Evolutionary conservation across 2,329 filamentous ascomycete genomes (phyloP).

Genomic region (Coniochaeta sp.): DNA sequence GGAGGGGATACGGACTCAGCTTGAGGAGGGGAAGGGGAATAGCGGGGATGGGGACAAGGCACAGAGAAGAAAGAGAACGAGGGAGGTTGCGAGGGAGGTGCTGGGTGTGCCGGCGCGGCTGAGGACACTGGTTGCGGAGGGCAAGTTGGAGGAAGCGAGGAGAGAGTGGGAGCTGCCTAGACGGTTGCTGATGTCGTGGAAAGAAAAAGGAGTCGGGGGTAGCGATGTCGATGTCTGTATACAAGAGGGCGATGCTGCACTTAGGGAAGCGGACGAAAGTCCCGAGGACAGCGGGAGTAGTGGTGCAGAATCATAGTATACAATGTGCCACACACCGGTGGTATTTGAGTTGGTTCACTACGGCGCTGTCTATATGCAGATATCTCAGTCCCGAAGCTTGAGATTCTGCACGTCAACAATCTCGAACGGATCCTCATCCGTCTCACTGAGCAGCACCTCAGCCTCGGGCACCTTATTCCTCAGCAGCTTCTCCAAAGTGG

Average conservation of each 20-base stretch:
- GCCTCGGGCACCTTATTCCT: constrained; percentile 40
- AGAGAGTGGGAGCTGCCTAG: constrained; percentile 48
- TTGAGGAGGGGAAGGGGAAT: constrained; percentile 32
- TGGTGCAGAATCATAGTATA: constrained; percentile 13
- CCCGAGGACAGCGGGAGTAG: constrained; percentile 9
- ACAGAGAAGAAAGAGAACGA: constrained; percentile 30
- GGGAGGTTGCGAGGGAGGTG: constrained; percentile 54
- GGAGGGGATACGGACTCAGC: constrained; percentile 37
- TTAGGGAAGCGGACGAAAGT: constrained; percentile 20
- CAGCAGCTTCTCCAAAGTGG: constrained; percentile 54
- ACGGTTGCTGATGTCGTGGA: constrained; percentile 44
- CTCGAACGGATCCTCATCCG: constrained; percentile 82
- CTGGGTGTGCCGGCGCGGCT: constrained; percentile 54
- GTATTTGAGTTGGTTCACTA: neutral
- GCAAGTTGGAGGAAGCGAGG: constrained; percentile 52
- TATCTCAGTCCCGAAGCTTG: constrained; percentile 5
- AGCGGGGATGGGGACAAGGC: constrained; percentile 22
- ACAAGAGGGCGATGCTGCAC: constrained; percentile 44
- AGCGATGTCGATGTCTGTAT: constrained; percentile 45
- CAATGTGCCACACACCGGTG: neutral
- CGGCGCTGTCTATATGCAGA: neutral
- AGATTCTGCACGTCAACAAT: constrained; percentile 41
- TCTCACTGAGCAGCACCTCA: constrained; percentile 66
- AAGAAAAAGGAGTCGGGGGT: constrained; percentile 45
- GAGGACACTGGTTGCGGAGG: constrained; percentile 48